These are phyloP conservation scores for Bacidia rubella DNA, from an alignment of 495 filamentous ascomycete genomes.

Conservation along the genomic window DNA sequence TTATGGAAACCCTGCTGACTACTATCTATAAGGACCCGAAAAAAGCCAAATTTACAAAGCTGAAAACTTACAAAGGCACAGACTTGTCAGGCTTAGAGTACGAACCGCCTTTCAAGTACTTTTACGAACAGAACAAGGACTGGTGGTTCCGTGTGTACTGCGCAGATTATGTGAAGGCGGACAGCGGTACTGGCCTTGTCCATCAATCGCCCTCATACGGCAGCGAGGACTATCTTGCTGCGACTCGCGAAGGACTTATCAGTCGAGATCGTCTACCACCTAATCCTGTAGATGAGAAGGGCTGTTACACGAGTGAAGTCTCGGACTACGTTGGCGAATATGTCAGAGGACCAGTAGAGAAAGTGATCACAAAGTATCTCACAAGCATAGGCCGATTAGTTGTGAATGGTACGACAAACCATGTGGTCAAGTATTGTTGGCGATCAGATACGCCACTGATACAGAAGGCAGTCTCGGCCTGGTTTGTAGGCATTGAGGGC, in stretches of 20 bases:
- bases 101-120: conserved; percentile 83
- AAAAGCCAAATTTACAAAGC: conserved; percentile 87
- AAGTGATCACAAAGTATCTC: conserved; percentile 82
- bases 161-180: conserved; percentile 79
- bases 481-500: conserved; percentile 81
- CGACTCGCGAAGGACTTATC: conserved; percentile 64
- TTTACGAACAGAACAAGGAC: conserved; percentile 87
- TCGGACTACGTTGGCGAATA: conserved; percentile 77
- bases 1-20: conserved; percentile 70
- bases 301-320: conserved; percentile 68
- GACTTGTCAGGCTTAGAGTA: conserved; percentile 91
- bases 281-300: conserved; percentile 76
- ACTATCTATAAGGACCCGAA: conserved; percentile 94
- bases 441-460: conserved; percentile 92
- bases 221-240: conserved; percentile 90
- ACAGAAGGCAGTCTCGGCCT: conserved; percentile 84
- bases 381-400: conserved; percentile 70
- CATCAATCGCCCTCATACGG: conserved; percentile 93
- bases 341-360: conserved; percentile 81
- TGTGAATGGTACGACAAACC: conserved; percentile 79
- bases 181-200: conserved; percentile 89
- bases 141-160: conserved; percentile 73
- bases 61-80: conserved; percentile 69
- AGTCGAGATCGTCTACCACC: conserved; percentile 64
- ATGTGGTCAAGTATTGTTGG: conserved; percentile 94